These are phyloP conservation scores for Neurospora tetrasperma DNA, from an alignment of 495 filamentous ascomycete genomes.

Conservation along the genomic window DNA sequence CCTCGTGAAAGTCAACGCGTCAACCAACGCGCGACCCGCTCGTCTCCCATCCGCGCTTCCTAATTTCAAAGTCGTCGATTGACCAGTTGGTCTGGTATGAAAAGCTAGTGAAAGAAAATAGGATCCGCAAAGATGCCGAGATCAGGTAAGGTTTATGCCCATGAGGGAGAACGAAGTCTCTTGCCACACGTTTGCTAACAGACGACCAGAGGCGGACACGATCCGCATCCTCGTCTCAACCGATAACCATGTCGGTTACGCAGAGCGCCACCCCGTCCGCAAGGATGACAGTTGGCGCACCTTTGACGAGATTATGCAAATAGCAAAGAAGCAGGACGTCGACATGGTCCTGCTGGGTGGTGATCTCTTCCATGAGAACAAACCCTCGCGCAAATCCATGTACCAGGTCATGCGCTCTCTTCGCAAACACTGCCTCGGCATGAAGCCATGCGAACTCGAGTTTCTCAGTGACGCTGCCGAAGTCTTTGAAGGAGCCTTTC, in stretches of 20 bases:
- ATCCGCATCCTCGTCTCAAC: slow-evolving; percentile 92
- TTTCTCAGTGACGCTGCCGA: slow-evolving; percentile 87
- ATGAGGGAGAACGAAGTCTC: background rate
- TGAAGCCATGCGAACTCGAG: slow-evolving; percentile 91
- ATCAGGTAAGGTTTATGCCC: slow-evolving; percentile 8
- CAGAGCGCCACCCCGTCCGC: slow-evolving; percentile 84
- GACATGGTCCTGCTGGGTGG: slow-evolving; percentile 95
- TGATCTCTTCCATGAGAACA: slow-evolving; percentile 97
- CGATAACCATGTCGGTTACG: slow-evolving; percentile 95
- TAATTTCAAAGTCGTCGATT: background rate
- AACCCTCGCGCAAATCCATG: slow-evolving; percentile 91
- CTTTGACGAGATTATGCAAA: slow-evolving; percentile 90
- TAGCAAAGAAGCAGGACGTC: slow-evolving; percentile 78
- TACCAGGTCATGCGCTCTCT: slow-evolving; percentile 94
- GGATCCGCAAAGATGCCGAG: slow-evolving; percentile 10
- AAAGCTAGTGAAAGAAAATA: background rate
- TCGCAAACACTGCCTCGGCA: slow-evolving; percentile 84
- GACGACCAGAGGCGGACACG: slow-evolving; percentile 59
- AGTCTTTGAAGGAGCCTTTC: slow-evolving; percentile 73
- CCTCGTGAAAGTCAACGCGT: background rate
- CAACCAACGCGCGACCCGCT: background rate
- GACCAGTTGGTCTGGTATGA: too few species aligned
- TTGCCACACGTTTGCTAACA: background rate
- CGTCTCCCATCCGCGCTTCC: background rate
- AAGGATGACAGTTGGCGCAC: slow-evolving; percentile 95